Conservation (phyloP, 2,329 filamentous ascomycete species). For the Pyrenophora tritici-repentis region DNA sequence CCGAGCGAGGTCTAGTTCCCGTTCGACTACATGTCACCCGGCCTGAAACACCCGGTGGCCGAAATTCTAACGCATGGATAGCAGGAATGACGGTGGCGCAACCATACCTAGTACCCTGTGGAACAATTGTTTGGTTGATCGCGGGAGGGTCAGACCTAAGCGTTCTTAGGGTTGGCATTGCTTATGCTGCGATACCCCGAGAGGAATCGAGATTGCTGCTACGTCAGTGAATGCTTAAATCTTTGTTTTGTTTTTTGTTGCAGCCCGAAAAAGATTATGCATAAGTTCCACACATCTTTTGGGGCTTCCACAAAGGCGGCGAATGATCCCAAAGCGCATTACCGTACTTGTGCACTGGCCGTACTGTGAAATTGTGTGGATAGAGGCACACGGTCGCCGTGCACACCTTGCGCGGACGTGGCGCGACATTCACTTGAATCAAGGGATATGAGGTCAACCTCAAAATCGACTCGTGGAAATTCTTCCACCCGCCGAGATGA, state of each 20-base stretch:
- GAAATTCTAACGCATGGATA: conserved; percentile 7
- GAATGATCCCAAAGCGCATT: background rate
- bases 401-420: background rate
- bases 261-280: background rate
- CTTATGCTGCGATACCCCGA: conserved; percentile 6
- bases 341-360: background rate
- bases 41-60: conserved; percentile 12
- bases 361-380: background rate
- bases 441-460: background rate
- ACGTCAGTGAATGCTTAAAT: background rate
- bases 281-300: background rate
- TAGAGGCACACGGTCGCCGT: background rate
- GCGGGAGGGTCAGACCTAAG: conserved; percentile 3
- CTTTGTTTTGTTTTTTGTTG: background rate
- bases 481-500: conserved; percentile 6
- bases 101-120: conserved; percentile 1
- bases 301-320: background rate
- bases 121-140: background rate
- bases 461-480: conserved; percentile 8
- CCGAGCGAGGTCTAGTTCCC: conserved; percentile 1
- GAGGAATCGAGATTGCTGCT: background rate
- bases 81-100: background rate
- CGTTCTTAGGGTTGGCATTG: conserved; percentile 6
- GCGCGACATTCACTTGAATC: background rate
- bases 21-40: background rate